Percentiles rank a stretch among this genome's conserved stretches.
Evolutionary conservation across 768 basidiomycete genomes (phyloP).

Genomic region (Leccinum incarnatum): DNA sequence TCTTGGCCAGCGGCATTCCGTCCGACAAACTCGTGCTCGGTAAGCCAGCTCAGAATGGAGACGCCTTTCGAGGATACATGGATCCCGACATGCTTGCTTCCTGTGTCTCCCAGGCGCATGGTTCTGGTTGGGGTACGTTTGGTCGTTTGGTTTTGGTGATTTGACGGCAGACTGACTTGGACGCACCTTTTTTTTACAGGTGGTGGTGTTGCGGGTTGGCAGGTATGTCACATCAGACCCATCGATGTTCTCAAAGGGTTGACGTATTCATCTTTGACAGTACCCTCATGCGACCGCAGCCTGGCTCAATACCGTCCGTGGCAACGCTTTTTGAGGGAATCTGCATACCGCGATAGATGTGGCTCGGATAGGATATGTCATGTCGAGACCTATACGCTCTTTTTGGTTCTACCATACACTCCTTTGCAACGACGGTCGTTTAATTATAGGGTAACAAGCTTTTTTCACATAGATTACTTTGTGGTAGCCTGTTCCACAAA

Average conservation of each 20-base stretch:
- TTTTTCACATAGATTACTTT: too few species aligned
- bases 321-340: background rate
- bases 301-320: conserved; percentile 32
- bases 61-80: conserved; percentile 39
- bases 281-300: conserved; percentile 36
- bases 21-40: conserved; percentile 72
- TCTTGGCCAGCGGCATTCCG: conserved; percentile 52
- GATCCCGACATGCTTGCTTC: conserved; percentile 48
- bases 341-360: too few species aligned
- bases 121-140: conserved; percentile 14
- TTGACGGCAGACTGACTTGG: background rate
- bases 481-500: too few species aligned
- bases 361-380: too few species aligned
- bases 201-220: conserved; percentile 39
- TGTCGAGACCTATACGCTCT: too few species aligned
- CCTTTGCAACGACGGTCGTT: too few species aligned
- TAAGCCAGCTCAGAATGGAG: conserved; percentile 48
- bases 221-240: conserved; percentile 13
- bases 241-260: background rate
- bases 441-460: too few species aligned
- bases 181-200: background rate
- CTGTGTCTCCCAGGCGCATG: conserved; percentile 54
- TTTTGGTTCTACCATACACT: too few species aligned
- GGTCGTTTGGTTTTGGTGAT: background rate
- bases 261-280: conserved; percentile 8